These are phyloP conservation scores for Wickerhamiella nectarea DNA, from an alignment of 805 yeast genomes.

Conservation along the genomic window DNA sequence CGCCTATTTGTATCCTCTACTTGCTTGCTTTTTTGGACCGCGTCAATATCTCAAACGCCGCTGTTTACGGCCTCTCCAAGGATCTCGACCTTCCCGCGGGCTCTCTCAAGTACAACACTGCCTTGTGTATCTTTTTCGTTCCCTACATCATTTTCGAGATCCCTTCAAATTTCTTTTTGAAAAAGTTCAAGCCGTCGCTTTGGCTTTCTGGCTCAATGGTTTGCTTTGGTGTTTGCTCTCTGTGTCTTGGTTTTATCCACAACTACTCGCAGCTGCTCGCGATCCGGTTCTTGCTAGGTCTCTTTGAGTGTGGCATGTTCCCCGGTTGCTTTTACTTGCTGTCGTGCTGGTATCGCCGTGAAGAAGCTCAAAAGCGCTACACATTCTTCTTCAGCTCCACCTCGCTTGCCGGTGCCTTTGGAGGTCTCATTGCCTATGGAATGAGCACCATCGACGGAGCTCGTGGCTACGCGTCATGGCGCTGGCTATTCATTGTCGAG, in stretches of 20 bases:
- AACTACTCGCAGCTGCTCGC: constrained; percentile 25
- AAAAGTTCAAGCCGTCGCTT: constrained; percentile 26
- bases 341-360: constrained; percentile 26
- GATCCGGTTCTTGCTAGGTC: constrained; percentile 31
- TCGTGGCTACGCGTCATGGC: constrained; percentile 36
- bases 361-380: constrained; percentile 30
- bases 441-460: constrained; percentile 31
- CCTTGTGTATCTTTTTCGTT: constrained; percentile 30
- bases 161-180: constrained; percentile 26
- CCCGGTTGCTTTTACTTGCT: constrained; percentile 30
- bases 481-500: constrained; percentile 44
- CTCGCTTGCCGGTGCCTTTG: constrained; percentile 27
- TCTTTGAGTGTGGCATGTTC: constrained; percentile 32
- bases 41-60: constrained; percentile 36
- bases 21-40: constrained; percentile 34
- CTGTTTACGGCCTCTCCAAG: constrained; percentile 31
- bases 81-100: constrained; percentile 27
- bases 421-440: constrained; percentile 28
- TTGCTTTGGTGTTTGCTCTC: constrained; percentile 27
- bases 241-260: constrained; percentile 27
- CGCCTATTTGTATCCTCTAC: constrained; percentile 33
- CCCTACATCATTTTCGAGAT: constrained; percentile 29
- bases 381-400: constrained; percentile 30
- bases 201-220: constrained; percentile 26
- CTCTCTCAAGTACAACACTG: constrained; percentile 32